phyloP scores from a whole-genome alignment of 129 eudicot genomes.

The Saussurea involucrata region DNA sequence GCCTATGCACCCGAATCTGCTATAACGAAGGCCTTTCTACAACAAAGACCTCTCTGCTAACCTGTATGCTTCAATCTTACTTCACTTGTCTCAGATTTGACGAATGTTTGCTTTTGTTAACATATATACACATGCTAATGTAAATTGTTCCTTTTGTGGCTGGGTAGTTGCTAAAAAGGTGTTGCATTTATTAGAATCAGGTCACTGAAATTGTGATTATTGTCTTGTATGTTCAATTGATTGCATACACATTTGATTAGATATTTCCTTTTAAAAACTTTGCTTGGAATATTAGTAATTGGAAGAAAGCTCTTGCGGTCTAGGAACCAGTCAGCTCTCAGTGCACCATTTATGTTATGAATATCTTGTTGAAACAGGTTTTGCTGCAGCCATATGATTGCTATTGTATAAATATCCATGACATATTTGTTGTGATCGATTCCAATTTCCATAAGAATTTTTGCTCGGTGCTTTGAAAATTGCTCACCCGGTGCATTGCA shows the following conservation, averaged over 20 bases:
- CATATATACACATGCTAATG: neutral
- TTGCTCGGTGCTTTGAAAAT: too few species aligned
- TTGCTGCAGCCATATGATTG: too few species aligned
- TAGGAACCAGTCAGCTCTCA: neutral
- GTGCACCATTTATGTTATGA: too few species aligned
- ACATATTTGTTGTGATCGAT: too few species aligned
- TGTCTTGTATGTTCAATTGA: neutral
- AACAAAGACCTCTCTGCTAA: constrained; percentile 67
- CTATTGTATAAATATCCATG: too few species aligned
- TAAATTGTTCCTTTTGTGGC: neutral
- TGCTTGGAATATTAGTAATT: neutral
- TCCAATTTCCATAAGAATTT: too few species aligned
- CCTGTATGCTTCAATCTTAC: constrained; percentile 35
- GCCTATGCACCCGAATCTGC: constrained; percentile 51
- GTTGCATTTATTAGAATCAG: neutral
- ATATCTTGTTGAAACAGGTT: too few species aligned
- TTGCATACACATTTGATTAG: neutral
- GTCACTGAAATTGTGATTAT: neutral
- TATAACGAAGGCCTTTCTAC: too few species aligned
- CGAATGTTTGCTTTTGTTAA: neutral
- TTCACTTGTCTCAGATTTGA: neutral
- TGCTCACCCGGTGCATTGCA: too few species aligned
- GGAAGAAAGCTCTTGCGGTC: neutral
- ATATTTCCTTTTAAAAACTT: neutral
- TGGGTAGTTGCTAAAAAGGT: neutral